phyloP scores from a whole-genome alignment of 257 asterid species.

The Verbascum thapsus region DNA sequence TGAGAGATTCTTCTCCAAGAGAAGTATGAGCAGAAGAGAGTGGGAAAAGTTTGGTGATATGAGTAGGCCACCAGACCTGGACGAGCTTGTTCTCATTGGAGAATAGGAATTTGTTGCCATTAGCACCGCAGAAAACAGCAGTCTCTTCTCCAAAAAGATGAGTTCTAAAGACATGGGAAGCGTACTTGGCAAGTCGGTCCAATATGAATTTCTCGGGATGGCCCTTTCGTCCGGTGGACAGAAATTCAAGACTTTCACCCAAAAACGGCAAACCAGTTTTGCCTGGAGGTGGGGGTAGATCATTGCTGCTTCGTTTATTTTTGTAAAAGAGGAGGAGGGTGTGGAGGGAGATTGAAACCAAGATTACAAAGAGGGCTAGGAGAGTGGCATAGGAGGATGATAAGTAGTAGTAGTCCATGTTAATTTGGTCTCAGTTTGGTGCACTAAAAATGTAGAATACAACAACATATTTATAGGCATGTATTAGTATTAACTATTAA shows the following conservation, averaged over 20 bases:
- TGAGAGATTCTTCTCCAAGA: conserved; percentile 52
- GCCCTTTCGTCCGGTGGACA: conserved; percentile 55
- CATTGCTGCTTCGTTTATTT: conserved; percentile 16
- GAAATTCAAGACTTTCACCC: conserved; percentile 52
- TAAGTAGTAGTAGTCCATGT: too few relatives aligned
- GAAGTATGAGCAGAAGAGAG: conserved; percentile 48
- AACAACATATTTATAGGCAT: too few relatives aligned
- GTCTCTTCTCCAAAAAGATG: conserved; percentile 43
- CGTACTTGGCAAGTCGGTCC: conserved; percentile 43
- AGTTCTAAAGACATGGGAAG: conserved; percentile 40
- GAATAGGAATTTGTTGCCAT: conserved; percentile 46
- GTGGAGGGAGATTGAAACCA: conserved; percentile 39
- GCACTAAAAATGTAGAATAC: too few relatives aligned
- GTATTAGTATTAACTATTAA: too few relatives aligned
- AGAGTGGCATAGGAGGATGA: conserved; percentile 41
- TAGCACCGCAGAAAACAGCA: conserved; percentile 44
- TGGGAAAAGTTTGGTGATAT: conserved; percentile 38
- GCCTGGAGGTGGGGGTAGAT: conserved; percentile 47
- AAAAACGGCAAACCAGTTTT: conserved; percentile 49
- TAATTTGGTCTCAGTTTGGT: too few relatives aligned
- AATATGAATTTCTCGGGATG: conserved; percentile 53
- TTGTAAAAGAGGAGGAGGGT: conserved; percentile 42
- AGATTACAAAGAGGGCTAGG: conserved; percentile 34
- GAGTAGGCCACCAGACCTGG: conserved; percentile 58
- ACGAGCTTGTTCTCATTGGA: conserved; percentile 59